Evolutionary conservation across 108 stramenopile genomes (phyloP), one percentile per base, ranked within the genome.

Genomic region (Pseudonitzschia pungens): DNA sequence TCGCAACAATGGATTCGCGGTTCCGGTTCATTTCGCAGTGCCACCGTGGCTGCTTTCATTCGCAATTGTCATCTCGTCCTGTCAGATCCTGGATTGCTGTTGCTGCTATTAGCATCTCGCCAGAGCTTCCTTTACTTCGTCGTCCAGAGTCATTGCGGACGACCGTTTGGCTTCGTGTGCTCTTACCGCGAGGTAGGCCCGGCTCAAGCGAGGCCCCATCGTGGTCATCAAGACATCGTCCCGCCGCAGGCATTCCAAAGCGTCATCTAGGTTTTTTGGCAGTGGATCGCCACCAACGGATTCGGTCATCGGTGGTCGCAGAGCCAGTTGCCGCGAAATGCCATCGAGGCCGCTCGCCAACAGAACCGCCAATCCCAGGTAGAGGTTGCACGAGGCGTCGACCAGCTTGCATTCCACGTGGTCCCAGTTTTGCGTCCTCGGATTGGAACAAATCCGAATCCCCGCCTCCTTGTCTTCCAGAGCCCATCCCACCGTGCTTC

Each of bases 381-480:
- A 91, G 54, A 87, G 73, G 68, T 92, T 94, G 44, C 86, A 82
- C 11, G 81, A 90, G 43, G 72, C 62, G 74, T 94, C 93, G 18
- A 73, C 69, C 4, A 94, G 62, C 65, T 94, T 94, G 62, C 59
- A 79, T 74, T 94, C 93, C 8, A 94, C 81, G 77, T 92, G 90
- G 24, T 87, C 78, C 68, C 71, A 80, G 58, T 78, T 67, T 27
- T 63, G 21, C 14, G 85, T 75, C 21, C 51, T 42, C 60, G 84
- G 67, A 48, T 80, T 70, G 54, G 70, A 71, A 76, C 88, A 90
- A 16, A 94, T 86, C 16, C 93, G 87, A 21, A 94, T 27, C 32
- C 86, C 84, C 27, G 70, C 71, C 65, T 91, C 90, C 76, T 94
- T 94, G 69, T 91, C 90, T 74, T 94, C 93, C 15, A 83, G 58